A percentile compares a stretch with the other conserved stretches of the same genome.
Conservation (phyloP, 78 protist species). For the Cavenderia fasciculata region DNA sequence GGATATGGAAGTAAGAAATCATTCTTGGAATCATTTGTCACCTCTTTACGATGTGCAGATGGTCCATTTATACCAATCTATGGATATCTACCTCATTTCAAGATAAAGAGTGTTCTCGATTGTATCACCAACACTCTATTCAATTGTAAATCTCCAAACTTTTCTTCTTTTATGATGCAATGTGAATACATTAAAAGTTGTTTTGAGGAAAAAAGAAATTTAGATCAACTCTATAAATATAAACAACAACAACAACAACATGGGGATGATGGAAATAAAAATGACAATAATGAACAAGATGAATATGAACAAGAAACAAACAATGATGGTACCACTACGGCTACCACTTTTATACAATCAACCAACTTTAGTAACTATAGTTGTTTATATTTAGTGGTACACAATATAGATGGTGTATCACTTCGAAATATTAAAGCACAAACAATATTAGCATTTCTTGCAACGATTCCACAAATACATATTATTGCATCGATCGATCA, state of each 20-base stretch:
- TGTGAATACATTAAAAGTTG: conserved; percentile 3
- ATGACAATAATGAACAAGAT: no score
- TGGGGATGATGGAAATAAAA: not conserved
- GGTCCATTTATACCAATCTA: not conserved
- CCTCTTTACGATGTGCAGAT: conserved; percentile 5
- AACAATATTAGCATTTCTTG: conserved; percentile 2
- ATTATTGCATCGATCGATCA: conserved; percentile 52
- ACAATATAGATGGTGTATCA: conserved; percentile 53
- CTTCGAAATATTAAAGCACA: conserved; percentile 17
- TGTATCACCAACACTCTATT: not conserved
- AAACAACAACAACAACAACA: not conserved
- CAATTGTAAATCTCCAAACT: not conserved
- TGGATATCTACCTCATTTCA: conserved; percentile 17
- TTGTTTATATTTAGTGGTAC: conserved; percentile 10
- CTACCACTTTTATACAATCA: no score
- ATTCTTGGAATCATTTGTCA: not conserved
- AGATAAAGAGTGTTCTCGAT: conserved; percentile 6
- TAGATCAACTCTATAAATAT: not conserved
- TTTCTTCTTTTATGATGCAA: not conserved
- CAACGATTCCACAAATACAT: conserved; percentile 24
- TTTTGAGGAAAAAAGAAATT: not conserved
- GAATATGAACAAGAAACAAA: no score
- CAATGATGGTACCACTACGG: no score
- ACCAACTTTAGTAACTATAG: not conserved
- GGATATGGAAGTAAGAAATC: conserved; percentile 17